Base-by-base conservation (phyloP, 2,329 filamentous ascomycete species). In the Chaetomium olivaceum region DNA sequence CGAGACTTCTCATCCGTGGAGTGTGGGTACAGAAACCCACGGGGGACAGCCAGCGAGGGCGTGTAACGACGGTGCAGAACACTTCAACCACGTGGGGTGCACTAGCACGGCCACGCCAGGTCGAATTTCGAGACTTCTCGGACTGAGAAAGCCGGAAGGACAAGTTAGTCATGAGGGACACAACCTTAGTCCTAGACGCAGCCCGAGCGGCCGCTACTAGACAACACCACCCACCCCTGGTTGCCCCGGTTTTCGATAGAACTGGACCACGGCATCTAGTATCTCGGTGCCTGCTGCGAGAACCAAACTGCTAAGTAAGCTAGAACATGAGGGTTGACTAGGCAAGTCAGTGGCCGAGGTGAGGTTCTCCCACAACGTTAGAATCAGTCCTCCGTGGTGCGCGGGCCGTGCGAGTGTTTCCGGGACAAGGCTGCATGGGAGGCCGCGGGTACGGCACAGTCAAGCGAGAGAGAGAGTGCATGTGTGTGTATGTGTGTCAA, bases 91-190 rank as follows among this genome's bases (percentile, higher is more conserved):
- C 48, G 46, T 54, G 52, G 63, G 64, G 61, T 52, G 29, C 31
- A 50, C 43, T 8, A 48, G 58, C 62, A 65, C 50, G 63, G 66
- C 63, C 51, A 63, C 63, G 21, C 55, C 51, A 65, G 63, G 63
- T 60, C 63, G 60, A 65, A 50, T 46, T 46, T 52, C 25, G 31
- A 48, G n/a, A 25, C 21, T 16, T 21, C 19, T 51, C 43, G 51
- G 14, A 55, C n/a, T 50, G 51, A 8, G 23, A 31, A 29, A 14
- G 58, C 19, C 19, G 21, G 39, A 54, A 58, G 51, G 16, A 16
- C 43, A 16, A 43, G 27, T 39, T 25, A 48, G 56, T 64, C 62
- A 63, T 58, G 55, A 29, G 46, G 25, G 52, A 6, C 19, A 48
- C n/a, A 5, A 43, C 61, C 29, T 58, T 19, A 31, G 62, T 60